Evolutionary conservation across 1,284 basidiomycete species (phyloP).

Genomic region (Ceratobasidium sp.): DNA sequence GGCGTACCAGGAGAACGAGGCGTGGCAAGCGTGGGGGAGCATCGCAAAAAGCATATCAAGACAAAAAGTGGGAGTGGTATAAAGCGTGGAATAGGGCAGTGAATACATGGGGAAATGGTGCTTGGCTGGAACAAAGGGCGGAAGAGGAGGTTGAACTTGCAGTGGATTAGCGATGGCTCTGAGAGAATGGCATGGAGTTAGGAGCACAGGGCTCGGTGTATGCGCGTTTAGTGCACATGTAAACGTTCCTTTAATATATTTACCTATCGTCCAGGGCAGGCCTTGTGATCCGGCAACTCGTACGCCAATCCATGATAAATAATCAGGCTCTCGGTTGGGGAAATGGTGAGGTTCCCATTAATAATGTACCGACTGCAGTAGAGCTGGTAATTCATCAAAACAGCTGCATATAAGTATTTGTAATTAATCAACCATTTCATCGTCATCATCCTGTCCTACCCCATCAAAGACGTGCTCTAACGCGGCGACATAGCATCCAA

Average conservation of each 20-base stretch:
- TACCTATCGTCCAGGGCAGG: too few relatives aligned
- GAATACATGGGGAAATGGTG: neutral
- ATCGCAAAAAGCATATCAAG: neutral
- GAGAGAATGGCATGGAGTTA: neutral
- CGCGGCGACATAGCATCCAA: constrained; percentile 28
- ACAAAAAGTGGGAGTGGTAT: neutral
- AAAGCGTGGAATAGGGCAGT: neutral
- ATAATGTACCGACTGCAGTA: neutral
- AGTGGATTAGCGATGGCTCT: neutral
- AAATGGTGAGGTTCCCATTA: neutral
- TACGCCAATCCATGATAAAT: too few relatives aligned
- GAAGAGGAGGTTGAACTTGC: neutral
- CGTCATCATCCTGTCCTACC: constrained; percentile 17
- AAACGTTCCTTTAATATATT: too few relatives aligned
- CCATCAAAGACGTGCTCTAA: constrained; percentile 26
- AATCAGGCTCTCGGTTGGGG: neutral
- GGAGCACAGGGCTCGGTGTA: neutral
- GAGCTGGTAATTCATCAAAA: neutral
- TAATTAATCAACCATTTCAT: constrained; percentile 23
- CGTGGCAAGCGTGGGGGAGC: constrained; percentile 5
- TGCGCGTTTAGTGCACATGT: neutral
- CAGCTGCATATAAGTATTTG: neutral
- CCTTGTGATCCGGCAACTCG: too few relatives aligned
- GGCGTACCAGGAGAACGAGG: neutral
- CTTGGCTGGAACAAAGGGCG: neutral